These are phyloP conservation scores for Cubamyces sp. DNA, from an alignment of 768 basidiomycete species.

Conservation along the genomic window DNA sequence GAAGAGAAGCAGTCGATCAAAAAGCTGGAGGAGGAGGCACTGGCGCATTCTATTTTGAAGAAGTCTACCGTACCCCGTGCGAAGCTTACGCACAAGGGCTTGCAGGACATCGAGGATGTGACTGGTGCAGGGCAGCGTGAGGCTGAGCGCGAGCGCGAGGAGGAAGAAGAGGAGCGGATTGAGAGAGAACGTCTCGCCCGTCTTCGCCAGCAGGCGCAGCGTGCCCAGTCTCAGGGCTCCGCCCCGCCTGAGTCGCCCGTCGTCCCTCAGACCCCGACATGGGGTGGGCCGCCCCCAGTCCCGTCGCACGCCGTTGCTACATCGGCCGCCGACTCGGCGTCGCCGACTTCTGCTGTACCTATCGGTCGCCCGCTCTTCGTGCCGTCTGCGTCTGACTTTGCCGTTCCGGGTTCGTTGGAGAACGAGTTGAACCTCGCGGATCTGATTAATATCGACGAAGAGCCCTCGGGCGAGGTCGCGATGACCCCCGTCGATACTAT, in stretches of 20 bases:
- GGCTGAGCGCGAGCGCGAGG: conserved; percentile 62
- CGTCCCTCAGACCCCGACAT: conserved; percentile 43
- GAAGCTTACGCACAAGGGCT: conserved; percentile 92
- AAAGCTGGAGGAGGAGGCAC: conserved; percentile 77
- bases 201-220: conserved; percentile 45
- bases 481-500: conserved; percentile 26
- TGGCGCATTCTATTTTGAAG: conserved; percentile 84
- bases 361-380: conserved; percentile 39
- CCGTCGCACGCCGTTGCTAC: conserved; percentile 46
- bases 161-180: conserved; percentile 55
- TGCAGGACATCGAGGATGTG: conserved; percentile 86
- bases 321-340: conserved; percentile 33
- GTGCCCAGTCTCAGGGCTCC: conserved; percentile 55
- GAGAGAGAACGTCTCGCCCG: conserved; percentile 73
- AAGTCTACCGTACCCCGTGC: conserved; percentile 67
- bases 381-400: conserved; percentile 46
- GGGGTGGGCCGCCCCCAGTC: conserved; percentile 67
- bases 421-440: conserved; percentile 75
- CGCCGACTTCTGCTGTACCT: conserved; percentile 32
- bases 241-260: conserved; percentile 75
- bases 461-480: conserved; percentile 44
- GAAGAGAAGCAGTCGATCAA: conserved; percentile 84
- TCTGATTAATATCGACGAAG: conserved; percentile 79
- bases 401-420: conserved; percentile 41
- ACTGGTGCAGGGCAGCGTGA: conserved; percentile 54